Evolutionary conservation across 805 yeast genomes (phyloP).

Genomic region (Hanseniaspora valbyensis): DNA sequence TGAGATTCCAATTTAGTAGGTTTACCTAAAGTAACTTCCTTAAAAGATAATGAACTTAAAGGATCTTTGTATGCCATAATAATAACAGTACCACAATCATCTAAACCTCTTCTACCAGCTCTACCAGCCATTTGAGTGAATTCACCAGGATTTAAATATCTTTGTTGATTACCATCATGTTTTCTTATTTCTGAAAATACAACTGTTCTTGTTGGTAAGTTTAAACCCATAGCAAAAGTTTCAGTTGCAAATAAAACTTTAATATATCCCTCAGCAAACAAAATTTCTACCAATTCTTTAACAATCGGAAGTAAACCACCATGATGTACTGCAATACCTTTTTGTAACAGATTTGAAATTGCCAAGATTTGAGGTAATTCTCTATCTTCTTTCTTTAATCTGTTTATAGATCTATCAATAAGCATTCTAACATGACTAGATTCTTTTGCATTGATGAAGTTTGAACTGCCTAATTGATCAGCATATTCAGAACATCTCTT

Average conservation of each 20-base stretch:
- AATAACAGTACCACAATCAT: conserved; percentile 86
- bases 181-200: conserved; percentile 76
- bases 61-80: conserved; percentile 74
- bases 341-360: conserved; percentile 65
- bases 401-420: conserved; percentile 74
- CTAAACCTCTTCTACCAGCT: conserved; percentile 96
- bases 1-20: conserved; percentile 88
- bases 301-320: conserved; percentile 90
- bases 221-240: conserved; percentile 97
- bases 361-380: conserved; percentile 83
- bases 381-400: conserved; percentile 84
- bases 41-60: conserved; percentile 45
- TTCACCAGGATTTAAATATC: conserved; percentile 86
- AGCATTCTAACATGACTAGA: conserved; percentile 88
- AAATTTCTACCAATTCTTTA: conserved; percentile 83
- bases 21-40: conserved; percentile 73
- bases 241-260: conserved; percentile 94
- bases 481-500: conserved; percentile 92
- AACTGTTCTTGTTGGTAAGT: conserved; percentile 92
- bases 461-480: conserved; percentile 56
- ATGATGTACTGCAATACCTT: conserved; percentile 95
- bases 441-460: conserved; percentile 75
- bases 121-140: conserved; percentile 99
- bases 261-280: conserved; percentile 75
- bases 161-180: conserved; percentile 77